Conservation (phyloP, 2,329 filamentous ascomycete species). For the Calonectria montana region DNA sequence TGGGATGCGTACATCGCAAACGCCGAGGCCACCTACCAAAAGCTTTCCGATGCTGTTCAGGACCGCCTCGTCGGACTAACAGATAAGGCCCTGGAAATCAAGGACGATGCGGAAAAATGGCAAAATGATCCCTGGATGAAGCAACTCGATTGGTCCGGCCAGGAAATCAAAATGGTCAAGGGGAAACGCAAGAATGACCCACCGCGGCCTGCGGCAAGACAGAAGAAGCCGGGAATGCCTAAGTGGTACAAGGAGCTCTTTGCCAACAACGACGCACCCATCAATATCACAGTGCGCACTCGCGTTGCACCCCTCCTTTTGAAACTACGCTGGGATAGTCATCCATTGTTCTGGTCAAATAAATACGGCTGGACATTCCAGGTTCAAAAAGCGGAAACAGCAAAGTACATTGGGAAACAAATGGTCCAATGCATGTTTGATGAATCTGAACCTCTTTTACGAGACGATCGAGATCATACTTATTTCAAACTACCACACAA, state of each 20-base stretch:
- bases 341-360: constrained; percentile 93
- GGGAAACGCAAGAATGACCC: constrained; percentile 88
- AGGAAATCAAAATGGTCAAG: constrained; percentile 92
- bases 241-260: constrained; percentile 97
- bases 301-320: constrained; percentile 88
- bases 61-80: constrained; percentile 79
- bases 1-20: constrained; percentile 89
- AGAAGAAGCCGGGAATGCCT: constrained; percentile 96
- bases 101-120: constrained; percentile 76
- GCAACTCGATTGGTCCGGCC: constrained; percentile 95
- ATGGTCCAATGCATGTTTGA: constrained; percentile 84
- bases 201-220: constrained; percentile 79
- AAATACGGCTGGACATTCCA: constrained; percentile 93
- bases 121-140: constrained; percentile 87
- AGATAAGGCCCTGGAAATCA: constrained; percentile 80
- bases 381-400: constrained; percentile 71
- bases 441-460: constrained; percentile 73
- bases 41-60: constrained; percentile 80
- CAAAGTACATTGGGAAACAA: constrained; percentile 76
- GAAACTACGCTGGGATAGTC: constrained; percentile 86
- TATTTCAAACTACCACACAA: constrained; percentile 98
- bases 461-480: constrained; percentile 71
- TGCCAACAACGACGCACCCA: constrained; percentile 72
- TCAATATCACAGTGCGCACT: constrained; percentile 86
- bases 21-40: constrained; percentile 86